Percentiles rank a stretch among this genome's conserved stretches.
These are phyloP conservation scores for Camelina hispida DNA, from an alignment of 345 rosid genomes.

Conservation along the genomic window DNA sequence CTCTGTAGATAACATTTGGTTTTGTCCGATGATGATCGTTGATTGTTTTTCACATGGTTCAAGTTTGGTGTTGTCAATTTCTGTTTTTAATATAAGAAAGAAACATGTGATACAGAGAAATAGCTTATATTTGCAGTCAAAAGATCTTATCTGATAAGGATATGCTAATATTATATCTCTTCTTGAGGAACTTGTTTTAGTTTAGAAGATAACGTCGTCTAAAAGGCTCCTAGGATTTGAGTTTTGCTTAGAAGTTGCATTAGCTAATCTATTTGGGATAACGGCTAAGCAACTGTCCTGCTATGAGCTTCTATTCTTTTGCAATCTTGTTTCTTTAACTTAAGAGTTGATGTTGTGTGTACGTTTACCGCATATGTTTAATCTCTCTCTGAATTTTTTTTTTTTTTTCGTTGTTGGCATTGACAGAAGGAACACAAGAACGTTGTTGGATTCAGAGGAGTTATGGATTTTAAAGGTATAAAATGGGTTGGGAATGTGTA, in stretches of 20 bases:
- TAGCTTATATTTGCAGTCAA: conserved; percentile 29
- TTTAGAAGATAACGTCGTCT: conserved; percentile 24
- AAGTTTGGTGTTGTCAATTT: not conserved
- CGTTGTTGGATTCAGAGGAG: not conserved
- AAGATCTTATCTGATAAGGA: conserved; percentile 10
- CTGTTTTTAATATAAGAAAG: no score
- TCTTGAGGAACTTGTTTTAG: conserved; percentile 12
- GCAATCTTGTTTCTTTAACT: conserved; percentile 27
- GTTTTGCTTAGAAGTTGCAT: conserved; percentile 39
- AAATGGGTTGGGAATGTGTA: conserved; percentile 78
- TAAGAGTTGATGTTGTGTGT: conserved; percentile 35
- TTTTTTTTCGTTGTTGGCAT: not conserved
- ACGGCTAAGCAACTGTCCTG: conserved; percentile 14
- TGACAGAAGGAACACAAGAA: conserved; percentile 11
- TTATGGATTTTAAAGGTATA: conserved; percentile 71
- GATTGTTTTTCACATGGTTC: conserved; percentile 2
- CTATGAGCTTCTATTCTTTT: conserved; percentile 7
- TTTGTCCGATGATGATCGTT: conserved; percentile 23
- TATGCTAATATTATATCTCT: conserved; percentile 16
- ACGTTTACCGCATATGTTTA: conserved; percentile 1
- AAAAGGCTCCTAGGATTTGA: conserved; percentile 30
- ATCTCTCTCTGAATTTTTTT: conserved; percentile 22
- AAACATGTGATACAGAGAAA: conserved; percentile 36
- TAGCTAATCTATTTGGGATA: conserved; percentile 18
- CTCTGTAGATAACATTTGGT: not conserved